Evolutionary conservation across 164 flowering plant species (phyloP).

Genomic region (Nymphaea colorata): DNA sequence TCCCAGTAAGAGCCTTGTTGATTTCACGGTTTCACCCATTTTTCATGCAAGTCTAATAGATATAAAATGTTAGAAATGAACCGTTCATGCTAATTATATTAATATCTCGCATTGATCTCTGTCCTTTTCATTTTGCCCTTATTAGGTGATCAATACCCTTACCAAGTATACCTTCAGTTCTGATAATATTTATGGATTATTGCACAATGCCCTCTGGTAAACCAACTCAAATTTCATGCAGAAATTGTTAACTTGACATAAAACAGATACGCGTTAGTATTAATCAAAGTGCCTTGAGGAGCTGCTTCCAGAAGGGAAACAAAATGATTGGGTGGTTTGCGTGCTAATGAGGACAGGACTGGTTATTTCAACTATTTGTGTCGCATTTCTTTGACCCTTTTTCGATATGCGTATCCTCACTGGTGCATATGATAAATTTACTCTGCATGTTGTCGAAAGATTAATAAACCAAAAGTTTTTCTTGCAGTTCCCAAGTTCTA

Average conservation of each 20-base stretch:
- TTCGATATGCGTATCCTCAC: slow-evolving; percentile 42
- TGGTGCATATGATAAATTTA: too few species aligned
- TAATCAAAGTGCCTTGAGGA: slow-evolving; percentile 85
- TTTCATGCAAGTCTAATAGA: not conserved
- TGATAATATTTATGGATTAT: too few species aligned
- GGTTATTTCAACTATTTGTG: slow-evolving; percentile 59
- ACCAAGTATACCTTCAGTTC: slow-evolving; percentile 75
- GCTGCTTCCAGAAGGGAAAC: slow-evolving; percentile 39
- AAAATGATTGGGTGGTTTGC: slow-evolving; percentile 35
- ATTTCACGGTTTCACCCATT: not conserved
- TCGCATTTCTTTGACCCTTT: slow-evolving; percentile 71
- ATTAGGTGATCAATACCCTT: slow-evolving; percentile 86
- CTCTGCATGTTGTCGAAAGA: too few species aligned
- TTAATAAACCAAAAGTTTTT: too few species aligned
- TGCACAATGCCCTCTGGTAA: not conserved
- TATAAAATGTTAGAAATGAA: too few species aligned
- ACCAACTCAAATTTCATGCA: not conserved
- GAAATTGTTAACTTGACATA: slow-evolving; percentile 29
- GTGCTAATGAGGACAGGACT: slow-evolving; percentile 54
- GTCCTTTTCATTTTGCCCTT: not conserved
- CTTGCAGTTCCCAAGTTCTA: too few species aligned
- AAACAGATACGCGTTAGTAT: slow-evolving; percentile 53
- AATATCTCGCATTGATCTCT: not conserved
- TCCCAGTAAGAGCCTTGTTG: slow-evolving; percentile 44
- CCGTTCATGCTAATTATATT: not conserved